These are phyloP conservation scores for Peronospora farinosa DNA, from an alignment of 352 stramenopile genomes.

Conservation along the genomic window DNA sequence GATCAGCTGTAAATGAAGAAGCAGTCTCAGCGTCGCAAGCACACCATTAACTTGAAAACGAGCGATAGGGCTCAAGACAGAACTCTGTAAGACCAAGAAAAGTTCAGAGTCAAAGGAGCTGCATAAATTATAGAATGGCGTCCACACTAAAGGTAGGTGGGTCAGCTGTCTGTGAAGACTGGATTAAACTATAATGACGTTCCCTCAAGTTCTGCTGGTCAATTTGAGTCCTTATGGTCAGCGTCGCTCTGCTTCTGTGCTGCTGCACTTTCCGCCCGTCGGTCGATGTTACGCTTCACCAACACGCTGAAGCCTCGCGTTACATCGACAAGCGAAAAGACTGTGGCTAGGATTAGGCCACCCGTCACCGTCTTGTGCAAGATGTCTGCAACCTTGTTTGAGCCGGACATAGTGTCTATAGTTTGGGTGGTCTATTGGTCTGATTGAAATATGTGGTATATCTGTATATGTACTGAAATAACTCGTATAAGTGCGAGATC, in stretches of 20 bases:
- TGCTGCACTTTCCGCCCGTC: slow-evolving; percentile 27
- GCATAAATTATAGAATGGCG: slow-evolving; percentile 23
- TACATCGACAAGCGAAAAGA: slow-evolving; percentile 65
- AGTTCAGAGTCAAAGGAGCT: slow-evolving; percentile 32
- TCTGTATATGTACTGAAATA: not conserved
- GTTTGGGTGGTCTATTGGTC: slow-evolving; percentile 5
- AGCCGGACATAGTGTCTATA: slow-evolving; percentile 15
- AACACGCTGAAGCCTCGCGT: slow-evolving; percentile 72
- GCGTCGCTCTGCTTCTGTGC: slow-evolving; percentile 14
- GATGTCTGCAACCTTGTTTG: slow-evolving; percentile 50
- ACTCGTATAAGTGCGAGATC: too few species aligned
- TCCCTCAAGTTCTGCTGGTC: not conserved
- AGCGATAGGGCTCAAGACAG: slow-evolving; percentile 9
- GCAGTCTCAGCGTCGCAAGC: slow-evolving; percentile 37
- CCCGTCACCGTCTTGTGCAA: slow-evolving; percentile 77
- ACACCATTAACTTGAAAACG: slow-evolving; percentile 19
- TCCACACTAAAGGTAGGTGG: not conserved
- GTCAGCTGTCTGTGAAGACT: slow-evolving; percentile 1
- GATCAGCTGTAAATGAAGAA: slow-evolving; percentile 45
- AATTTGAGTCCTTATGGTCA: slow-evolving; percentile 27
- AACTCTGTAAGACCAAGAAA: slow-evolving; percentile 44
- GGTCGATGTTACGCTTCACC: slow-evolving; percentile 74
- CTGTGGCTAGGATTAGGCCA: slow-evolving; percentile 63
- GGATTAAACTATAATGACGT: not conserved
- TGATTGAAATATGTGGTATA: not conserved